These are phyloP conservation scores for Annona cherimola DNA, from an alignment of 164 flowering plant genomes.

Conservation along the genomic window DNA sequence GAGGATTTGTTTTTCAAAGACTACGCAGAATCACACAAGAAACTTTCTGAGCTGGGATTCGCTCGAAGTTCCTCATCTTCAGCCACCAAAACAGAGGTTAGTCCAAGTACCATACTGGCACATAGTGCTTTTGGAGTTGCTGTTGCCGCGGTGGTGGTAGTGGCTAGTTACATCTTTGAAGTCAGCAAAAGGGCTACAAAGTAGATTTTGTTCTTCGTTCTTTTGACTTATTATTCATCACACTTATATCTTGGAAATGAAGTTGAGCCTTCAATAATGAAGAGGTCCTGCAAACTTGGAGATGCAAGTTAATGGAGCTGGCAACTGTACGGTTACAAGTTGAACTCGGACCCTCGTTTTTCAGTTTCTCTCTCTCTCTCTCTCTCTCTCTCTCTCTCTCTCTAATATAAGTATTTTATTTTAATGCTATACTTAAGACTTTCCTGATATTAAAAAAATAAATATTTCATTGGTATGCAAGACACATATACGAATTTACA, in stretches of 20 bases:
- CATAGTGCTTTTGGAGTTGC: conserved; percentile 69
- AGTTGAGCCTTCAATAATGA: neutral
- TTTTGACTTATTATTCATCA: too few species aligned
- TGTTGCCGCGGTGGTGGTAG: conserved; percentile 58
- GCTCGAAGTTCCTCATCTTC: conserved; percentile 24
- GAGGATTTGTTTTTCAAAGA: conserved; percentile 83
- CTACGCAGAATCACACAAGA: conserved; percentile 84
- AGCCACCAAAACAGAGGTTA: conserved; percentile 16
- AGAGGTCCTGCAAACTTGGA: neutral
- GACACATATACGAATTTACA: too few species aligned
- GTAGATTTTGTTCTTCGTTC: neutral
- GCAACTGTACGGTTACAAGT: too few species aligned
- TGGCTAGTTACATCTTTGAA: conserved; percentile 56
- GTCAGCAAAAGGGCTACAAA: conserved; percentile 5
- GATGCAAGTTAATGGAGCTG: neutral
- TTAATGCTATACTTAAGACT: too few species aligned
- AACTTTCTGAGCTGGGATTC: conserved; percentile 79
- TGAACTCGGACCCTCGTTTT: too few species aligned
- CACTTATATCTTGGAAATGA: neutral
- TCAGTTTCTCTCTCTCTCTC: too few species aligned
- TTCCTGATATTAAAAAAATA: too few species aligned
- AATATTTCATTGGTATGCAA: too few species aligned
- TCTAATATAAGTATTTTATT: too few species aligned
- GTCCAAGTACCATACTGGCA: conserved; percentile 28
- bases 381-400: too few species aligned